phyloP scores from a whole-genome alignment of 1,284 basidiomycete species.

The Austroboletus olivaceoglutinosus region DNA sequence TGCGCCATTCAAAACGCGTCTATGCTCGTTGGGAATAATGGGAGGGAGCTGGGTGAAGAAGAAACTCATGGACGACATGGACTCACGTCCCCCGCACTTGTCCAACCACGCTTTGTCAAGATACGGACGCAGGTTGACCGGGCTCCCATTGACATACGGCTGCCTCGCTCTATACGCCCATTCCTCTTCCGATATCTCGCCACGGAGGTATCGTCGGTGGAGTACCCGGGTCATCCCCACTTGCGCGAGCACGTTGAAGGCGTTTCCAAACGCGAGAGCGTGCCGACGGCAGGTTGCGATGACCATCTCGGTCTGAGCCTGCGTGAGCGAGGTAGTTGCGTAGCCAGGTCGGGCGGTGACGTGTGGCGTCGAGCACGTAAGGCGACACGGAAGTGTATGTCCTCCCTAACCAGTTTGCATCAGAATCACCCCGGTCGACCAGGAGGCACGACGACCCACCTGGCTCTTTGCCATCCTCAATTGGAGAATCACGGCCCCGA shows the following conservation, averaged over 20 bases:
- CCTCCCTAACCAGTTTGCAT: too few relatives aligned
- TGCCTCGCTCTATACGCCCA: slow-evolving; percentile 53
- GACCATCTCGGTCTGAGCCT: slow-evolving; percentile 28
- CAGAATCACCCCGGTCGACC: too few relatives aligned
- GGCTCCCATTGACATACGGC: slow-evolving; percentile 43
- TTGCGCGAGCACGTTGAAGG: slow-evolving; percentile 50
- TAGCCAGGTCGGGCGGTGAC: slow-evolving; percentile 38
- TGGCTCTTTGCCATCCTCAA: slow-evolving; percentile 29
- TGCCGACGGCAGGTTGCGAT: slow-evolving; percentile 41
- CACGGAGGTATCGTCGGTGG: slow-evolving; percentile 45
- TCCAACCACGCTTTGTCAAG: slow-evolving; percentile 50
- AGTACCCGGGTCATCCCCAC: slow-evolving; percentile 54
- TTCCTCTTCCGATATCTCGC: slow-evolving; percentile 48
- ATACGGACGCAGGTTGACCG: slow-evolving; percentile 52
- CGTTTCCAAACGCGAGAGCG: slow-evolving; percentile 51
- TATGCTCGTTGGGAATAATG: not conserved
- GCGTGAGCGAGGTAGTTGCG: slow-evolving; percentile 26
- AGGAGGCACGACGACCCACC: too few relatives aligned
- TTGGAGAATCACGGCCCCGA: slow-evolving; percentile 41
- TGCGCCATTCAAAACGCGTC: not conserved
- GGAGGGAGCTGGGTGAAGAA: not conserved
- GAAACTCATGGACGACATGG: not conserved
- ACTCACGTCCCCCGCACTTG: slow-evolving; percentile 37
- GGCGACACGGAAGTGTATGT: slow-evolving; percentile 49
- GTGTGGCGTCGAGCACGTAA: slow-evolving; percentile 36